A percentile compares a stretch with the other conserved stretches of the same genome.
Evolutionary conservation across 2,329 filamentous ascomycete species (phyloP).

Genomic region (Alternaria tenuissima): DNA sequence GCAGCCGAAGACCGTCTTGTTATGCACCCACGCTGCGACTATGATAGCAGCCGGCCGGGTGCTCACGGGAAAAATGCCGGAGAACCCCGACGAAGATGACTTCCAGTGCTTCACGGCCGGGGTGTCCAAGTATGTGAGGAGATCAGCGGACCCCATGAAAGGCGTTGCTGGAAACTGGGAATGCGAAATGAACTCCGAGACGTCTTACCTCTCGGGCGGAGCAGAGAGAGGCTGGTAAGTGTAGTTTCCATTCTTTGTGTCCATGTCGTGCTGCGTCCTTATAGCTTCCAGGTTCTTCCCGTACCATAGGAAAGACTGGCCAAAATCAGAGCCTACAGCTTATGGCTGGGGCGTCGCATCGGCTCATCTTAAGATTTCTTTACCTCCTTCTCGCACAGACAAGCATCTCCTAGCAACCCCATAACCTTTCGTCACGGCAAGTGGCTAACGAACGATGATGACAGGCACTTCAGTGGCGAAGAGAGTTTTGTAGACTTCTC

Average conservation of each 20-base stretch:
- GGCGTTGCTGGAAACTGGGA: constrained; percentile 81
- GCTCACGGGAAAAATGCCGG: constrained; percentile 79
- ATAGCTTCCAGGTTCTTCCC: constrained; percentile 8
- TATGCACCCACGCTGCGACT: constrained; percentile 90
- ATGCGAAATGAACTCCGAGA: constrained; percentile 83
- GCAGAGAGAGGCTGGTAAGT: constrained; percentile 87
- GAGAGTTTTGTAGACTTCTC: constrained; percentile 47
- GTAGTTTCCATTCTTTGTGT: neutral
- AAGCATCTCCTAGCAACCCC: neutral
- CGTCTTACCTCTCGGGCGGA: constrained; percentile 78
- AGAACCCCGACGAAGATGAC: constrained; percentile 75
- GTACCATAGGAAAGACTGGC: constrained; percentile 21
- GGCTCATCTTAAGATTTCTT: neutral
- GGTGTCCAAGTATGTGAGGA: constrained; percentile 72
- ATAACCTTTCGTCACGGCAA: constrained; percentile 5
- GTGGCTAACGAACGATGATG: constrained; percentile 2
- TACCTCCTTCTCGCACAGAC: neutral
- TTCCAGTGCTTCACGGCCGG: constrained; percentile 87
- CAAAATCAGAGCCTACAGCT: constrained; percentile 7
- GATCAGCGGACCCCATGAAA: constrained; percentile 56
- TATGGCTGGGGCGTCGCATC: neutral
- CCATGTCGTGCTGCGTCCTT: neutral
- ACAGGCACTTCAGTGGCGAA: constrained; percentile 49
- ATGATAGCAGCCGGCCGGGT: constrained; percentile 86
- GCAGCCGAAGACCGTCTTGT: constrained; percentile 71